Conservation (phyloP, 2,329 filamentous ascomycete genomes). For the Coniochaeta hoffmannii region DNA sequence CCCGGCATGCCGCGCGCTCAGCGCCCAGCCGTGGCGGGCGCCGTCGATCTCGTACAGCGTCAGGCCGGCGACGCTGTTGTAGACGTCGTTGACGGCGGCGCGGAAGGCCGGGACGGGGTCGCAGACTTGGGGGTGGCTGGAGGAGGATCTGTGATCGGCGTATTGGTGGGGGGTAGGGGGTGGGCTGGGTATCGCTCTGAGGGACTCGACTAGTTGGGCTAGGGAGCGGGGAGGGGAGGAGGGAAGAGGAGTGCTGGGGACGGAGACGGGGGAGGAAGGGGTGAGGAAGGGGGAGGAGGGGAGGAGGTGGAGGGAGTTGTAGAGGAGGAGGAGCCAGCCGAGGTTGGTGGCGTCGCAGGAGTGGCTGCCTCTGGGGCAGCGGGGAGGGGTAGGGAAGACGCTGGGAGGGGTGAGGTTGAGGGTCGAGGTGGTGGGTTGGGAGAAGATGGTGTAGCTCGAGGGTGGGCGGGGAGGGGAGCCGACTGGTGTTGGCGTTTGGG, state of each 20-base stretch:
- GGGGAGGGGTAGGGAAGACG: conserved; percentile 27
- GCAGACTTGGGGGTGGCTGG: conserved; percentile 26
- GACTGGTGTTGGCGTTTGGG: neutral
- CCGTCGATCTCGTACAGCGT: conserved; percentile 42
- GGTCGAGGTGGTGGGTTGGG: neutral
- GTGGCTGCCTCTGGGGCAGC: conserved; percentile 42
- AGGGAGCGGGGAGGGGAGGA: conserved; percentile 30
- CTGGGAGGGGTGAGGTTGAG: conserved; percentile 5
- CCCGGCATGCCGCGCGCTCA: conserved; percentile 30
- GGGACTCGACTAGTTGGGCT: conserved; percentile 34
- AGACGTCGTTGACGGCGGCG: conserved; percentile 39
- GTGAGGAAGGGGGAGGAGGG: conserved; percentile 20
- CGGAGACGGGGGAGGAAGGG: conserved; percentile 1
- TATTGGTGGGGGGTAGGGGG: conserved; percentile 25
- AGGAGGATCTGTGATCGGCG: too few relatives aligned
- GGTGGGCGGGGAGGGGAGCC: neutral
- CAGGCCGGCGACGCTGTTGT: conserved; percentile 40
- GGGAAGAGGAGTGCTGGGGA: conserved; percentile 11
- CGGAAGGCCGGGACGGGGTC: conserved; percentile 42
- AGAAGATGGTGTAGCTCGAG: neutral
- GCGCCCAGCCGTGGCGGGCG: conserved; percentile 39
- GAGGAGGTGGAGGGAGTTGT: conserved; percentile 38
- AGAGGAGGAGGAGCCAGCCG: conserved; percentile 46
- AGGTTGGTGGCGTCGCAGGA: conserved; percentile 45
- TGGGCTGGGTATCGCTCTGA: conserved; percentile 36